phyloP scores from a whole-genome alignment of 163 green algal species.

The Scenedesmus sp. region DNA sequence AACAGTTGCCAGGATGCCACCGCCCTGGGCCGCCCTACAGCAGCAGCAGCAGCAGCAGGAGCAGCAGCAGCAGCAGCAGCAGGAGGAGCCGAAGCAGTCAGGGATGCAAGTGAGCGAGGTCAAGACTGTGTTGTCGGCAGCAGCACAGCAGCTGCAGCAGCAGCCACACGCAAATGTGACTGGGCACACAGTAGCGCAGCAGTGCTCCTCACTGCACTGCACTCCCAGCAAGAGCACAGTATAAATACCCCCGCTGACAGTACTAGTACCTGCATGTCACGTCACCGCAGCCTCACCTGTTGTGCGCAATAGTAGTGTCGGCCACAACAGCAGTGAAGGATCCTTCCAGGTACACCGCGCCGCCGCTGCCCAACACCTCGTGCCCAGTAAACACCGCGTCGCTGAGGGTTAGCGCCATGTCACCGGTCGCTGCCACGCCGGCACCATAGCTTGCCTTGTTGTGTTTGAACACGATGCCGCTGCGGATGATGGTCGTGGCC shows the following conservation, averaged over 20 bases:
- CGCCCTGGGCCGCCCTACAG: neutral
- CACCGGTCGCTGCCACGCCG: neutral
- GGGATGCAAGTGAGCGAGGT: no score
- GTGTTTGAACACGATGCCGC: neutral
- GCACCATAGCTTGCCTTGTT: neutral
- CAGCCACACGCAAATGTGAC: neutral
- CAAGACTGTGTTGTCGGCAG: neutral
- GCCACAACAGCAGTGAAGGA: neutral
- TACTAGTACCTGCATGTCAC: no score
- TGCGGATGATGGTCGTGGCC: neutral
- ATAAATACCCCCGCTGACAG: no score
- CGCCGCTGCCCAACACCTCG: neutral
- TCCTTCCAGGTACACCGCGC: neutral
- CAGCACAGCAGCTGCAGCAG: neutral
- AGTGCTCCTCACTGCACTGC: no score
- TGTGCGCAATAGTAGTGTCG: neutral
- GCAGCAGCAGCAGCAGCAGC: neutral
- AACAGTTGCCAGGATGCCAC: neutral
- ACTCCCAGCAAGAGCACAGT: no score
- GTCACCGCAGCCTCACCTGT: neutral
- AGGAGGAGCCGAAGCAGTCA: neutral
- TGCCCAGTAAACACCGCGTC: neutral
- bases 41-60: neutral
- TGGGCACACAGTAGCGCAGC: no score
- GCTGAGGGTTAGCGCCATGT: neutral